These are phyloP conservation scores for Golubevia sp. DNA, from an alignment of 1,284 basidiomycete species.

Conservation along the genomic window DNA sequence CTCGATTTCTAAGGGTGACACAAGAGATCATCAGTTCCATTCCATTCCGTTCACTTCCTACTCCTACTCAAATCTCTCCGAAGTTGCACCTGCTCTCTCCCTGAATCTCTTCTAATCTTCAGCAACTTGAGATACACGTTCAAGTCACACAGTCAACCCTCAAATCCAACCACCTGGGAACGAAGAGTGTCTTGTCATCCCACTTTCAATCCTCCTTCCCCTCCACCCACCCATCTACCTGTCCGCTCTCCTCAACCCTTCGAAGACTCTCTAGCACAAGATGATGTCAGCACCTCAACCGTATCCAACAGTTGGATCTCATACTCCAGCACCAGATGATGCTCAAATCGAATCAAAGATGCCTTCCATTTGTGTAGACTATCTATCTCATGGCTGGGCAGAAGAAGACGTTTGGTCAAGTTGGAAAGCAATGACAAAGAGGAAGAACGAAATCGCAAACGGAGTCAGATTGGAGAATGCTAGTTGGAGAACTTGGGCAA, in stretches of 20 bases:
- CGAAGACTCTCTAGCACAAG: conserved; percentile 15
- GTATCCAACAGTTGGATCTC: conserved; percentile 48
- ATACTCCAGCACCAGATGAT: conserved; percentile 54
- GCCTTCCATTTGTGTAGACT: conserved; percentile 71
- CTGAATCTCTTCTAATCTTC: too few species aligned
- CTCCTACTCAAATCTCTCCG: too few species aligned
- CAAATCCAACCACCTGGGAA: too few species aligned
- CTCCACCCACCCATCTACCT: too few species aligned
- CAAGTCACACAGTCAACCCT: too few species aligned
- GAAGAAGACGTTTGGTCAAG: conserved; percentile 98
- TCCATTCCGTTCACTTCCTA: too few species aligned
- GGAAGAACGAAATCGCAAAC: conserved; percentile 98
- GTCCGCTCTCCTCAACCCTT: not conserved
- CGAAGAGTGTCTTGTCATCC: too few species aligned
- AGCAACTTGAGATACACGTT: too few species aligned
- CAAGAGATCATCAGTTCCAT: too few species aligned
- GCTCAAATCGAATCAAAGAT: conserved; percentile 52
- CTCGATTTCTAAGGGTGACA: too few species aligned
- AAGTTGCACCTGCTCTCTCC: too few species aligned
- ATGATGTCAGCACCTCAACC: conserved; percentile 60
- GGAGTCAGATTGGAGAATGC: conserved; percentile 95
- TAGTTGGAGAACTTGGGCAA: conserved; percentile 98
- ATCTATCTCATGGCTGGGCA: conserved; percentile 87
- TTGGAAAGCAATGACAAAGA: conserved; percentile 97
- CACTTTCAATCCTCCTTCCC: too few species aligned